A percentile compares a stretch with the other conserved stretches of the same genome.
Evolutionary conservation across 495 filamentous ascomycete species (phyloP).

Genomic region (Hypoxylon subgilvum): DNA sequence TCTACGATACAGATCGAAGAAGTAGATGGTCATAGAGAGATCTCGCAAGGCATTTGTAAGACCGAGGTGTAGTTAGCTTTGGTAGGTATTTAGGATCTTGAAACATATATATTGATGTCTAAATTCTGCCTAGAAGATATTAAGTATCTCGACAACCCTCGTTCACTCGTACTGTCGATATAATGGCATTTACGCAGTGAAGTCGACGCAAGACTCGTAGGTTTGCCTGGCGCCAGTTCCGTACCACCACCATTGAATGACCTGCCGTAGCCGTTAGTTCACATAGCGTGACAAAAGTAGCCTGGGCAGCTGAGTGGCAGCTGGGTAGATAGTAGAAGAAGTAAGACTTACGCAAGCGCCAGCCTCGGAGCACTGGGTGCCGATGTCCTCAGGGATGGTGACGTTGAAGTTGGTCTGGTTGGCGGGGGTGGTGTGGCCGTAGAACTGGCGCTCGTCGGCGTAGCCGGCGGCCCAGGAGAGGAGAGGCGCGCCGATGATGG

Average conservation of each 20-base stretch:
- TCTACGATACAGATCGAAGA: no score
- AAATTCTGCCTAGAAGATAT: background rate
- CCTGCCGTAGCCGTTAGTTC: conserved; percentile 38
- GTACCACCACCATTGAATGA: conserved; percentile 75
- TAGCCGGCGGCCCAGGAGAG: conserved; percentile 59
- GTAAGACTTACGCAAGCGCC: conserved; percentile 62
- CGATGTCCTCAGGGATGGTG: conserved; percentile 66
- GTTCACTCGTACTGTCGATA: background rate
- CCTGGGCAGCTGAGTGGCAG: background rate
- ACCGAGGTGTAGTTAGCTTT: background rate
- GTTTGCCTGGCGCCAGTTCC: conserved; percentile 70
- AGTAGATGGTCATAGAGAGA: no score
- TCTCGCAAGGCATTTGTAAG: background rate
- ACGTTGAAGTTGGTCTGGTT: conserved; percentile 69
- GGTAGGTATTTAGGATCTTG: no score
- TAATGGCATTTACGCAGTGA: conserved; percentile 47
- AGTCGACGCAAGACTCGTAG: conserved; percentile 76
- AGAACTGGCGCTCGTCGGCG: conserved; percentile 50
- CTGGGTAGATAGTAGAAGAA: no score
- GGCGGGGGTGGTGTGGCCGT: conserved; percentile 61
- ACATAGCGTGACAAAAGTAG: background rate
- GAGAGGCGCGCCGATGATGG: conserved; percentile 61
- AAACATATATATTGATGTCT: conserved; percentile 19
- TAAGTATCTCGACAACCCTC: background rate
- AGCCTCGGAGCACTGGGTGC: conserved; percentile 59